These are phyloP conservation scores for Lignosus rhinocerotis DNA, from an alignment of 1,284 basidiomycete species.

Conservation along the genomic window DNA sequence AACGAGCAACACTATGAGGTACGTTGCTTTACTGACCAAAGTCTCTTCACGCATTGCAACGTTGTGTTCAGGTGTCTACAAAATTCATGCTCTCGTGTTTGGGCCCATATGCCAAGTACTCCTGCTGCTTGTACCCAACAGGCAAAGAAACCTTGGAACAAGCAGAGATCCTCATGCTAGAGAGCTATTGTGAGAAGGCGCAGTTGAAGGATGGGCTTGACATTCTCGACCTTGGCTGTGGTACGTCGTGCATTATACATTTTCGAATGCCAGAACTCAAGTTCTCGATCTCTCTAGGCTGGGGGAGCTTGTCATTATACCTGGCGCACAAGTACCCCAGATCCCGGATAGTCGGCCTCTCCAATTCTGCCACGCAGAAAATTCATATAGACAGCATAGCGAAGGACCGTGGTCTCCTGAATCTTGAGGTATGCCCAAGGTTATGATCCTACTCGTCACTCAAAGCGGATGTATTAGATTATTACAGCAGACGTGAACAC, in stretches of 20 bases:
- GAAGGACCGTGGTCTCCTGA: slow-evolving; percentile 53
- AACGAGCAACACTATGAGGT: slow-evolving; percentile 84
- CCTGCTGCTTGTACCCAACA: slow-evolving; percentile 70
- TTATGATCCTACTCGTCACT: not conserved
- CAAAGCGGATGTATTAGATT: slow-evolving; percentile 39
- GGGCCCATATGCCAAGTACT: slow-evolving; percentile 68
- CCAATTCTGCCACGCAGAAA: slow-evolving; percentile 76
- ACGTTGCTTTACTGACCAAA: slow-evolving; percentile 8
- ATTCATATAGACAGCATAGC: slow-evolving; percentile 62
- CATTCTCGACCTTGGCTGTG: slow-evolving; percentile 75
- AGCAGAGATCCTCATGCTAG: slow-evolving; percentile 71
- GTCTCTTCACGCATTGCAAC: not conserved
- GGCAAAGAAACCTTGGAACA: slow-evolving; percentile 66
- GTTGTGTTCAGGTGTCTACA: slow-evolving; percentile 55
- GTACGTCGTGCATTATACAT: slow-evolving; percentile 32
- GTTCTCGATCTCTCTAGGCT: slow-evolving; percentile 42
- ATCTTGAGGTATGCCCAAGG: slow-evolving; percentile 47
- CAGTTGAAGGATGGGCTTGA: slow-evolving; percentile 64
- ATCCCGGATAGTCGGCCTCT: slow-evolving; percentile 64
- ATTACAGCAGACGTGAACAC: slow-evolving; percentile 75
- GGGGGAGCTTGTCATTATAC: slow-evolving; percentile 74
- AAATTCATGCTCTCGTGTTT: slow-evolving; percentile 67
- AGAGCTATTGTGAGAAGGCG: slow-evolving; percentile 73
- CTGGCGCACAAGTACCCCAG: slow-evolving; percentile 76
- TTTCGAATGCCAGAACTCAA: not conserved